A percentile compares a stretch with the other conserved stretches of the same genome.
phyloP scores from a whole-genome alignment of 108 stramenopile species.

The Skeletonema marinoi region DNA sequence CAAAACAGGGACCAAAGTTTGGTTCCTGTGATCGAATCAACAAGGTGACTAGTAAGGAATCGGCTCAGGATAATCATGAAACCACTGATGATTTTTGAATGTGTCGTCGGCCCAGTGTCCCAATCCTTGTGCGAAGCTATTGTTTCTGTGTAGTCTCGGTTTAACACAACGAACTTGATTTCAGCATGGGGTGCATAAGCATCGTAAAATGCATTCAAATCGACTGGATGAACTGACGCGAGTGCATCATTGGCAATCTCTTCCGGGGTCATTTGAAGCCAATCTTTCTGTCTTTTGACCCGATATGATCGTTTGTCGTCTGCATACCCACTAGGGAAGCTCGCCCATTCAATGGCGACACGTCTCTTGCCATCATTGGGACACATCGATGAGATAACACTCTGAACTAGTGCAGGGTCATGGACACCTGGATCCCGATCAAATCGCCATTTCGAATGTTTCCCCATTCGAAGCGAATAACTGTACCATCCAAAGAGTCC shows the following conservation, averaged over 20 bases:
- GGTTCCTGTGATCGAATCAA: conserved; percentile 8
- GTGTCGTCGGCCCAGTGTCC: conserved; percentile 19
- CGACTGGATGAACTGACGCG: conserved; percentile 24
- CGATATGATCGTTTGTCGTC: conserved; percentile 25
- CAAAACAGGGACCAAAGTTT: conserved; percentile 33
- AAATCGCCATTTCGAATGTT: conserved; percentile 3
- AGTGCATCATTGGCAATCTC: conserved; percentile 18
- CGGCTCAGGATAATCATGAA: conserved; percentile 31
- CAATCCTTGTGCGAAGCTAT: conserved; percentile 35
- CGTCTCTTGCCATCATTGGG: conserved; percentile 30
- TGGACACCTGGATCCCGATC: conserved; percentile 8
- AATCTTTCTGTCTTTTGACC: conserved; percentile 31
- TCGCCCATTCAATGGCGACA: conserved; percentile 31
- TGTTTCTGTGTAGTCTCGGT: conserved; percentile 31
- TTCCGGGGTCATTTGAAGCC: conserved; percentile 22
- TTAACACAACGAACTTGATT: conserved; percentile 37
- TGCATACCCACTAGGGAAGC: conserved; percentile 37
- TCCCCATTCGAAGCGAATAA: neutral
- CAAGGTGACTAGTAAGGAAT: conserved; percentile 23
- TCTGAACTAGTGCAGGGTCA: conserved; percentile 20
- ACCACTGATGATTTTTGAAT: conserved; percentile 36
- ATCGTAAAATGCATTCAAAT: conserved; percentile 28
- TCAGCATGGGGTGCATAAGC: conserved; percentile 37
- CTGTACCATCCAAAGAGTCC: conserved; percentile 26
- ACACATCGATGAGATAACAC: conserved; percentile 21